Conservation (phyloP, 352 stramenopile genomes). For the Pythium graminicola region DNA sequence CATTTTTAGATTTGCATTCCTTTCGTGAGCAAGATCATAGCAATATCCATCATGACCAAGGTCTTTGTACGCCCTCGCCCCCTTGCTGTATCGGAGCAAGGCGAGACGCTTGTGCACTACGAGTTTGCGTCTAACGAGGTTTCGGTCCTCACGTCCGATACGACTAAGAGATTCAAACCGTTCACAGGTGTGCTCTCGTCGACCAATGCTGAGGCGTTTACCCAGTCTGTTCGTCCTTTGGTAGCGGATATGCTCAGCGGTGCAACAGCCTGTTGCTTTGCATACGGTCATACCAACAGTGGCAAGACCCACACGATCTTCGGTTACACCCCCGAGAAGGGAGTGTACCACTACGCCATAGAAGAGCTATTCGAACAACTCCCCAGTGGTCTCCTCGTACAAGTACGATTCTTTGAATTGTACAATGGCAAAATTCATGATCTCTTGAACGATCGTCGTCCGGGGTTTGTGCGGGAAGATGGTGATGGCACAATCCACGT, state of each 20-base stretch:
- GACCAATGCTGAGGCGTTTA: constrained; percentile 29
- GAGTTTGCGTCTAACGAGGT: background rate
- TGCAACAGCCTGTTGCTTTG: constrained; percentile 44
- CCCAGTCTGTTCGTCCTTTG: constrained; percentile 27
- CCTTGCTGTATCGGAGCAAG: constrained; percentile 23
- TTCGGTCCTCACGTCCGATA: background rate
- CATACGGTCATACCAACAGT: constrained; percentile 52
- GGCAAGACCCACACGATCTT: constrained; percentile 65
- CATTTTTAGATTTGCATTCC: too few relatives aligned
- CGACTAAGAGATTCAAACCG: constrained; percentile 24
- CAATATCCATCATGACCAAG: constrained; percentile 30
- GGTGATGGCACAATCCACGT: constrained; percentile 39
- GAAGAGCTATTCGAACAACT: constrained; percentile 28
- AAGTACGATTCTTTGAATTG: constrained; percentile 50
- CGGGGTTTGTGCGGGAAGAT: constrained; percentile 45
- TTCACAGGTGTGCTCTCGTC: constrained; percentile 35
- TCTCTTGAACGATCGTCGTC: constrained; percentile 36
- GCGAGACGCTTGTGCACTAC: constrained; percentile 23
- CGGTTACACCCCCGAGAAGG: constrained; percentile 35
- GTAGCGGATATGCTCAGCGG: constrained; percentile 24
- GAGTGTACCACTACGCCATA: constrained; percentile 35
- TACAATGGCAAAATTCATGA: constrained; percentile 58
- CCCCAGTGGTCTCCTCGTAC: constrained; percentile 23
- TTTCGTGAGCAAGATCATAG: too few relatives aligned
- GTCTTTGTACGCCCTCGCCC: constrained; percentile 36